Conservation (phyloP, 2,329 filamentous ascomycete genomes). For the Diplocarpon rosae region DNA sequence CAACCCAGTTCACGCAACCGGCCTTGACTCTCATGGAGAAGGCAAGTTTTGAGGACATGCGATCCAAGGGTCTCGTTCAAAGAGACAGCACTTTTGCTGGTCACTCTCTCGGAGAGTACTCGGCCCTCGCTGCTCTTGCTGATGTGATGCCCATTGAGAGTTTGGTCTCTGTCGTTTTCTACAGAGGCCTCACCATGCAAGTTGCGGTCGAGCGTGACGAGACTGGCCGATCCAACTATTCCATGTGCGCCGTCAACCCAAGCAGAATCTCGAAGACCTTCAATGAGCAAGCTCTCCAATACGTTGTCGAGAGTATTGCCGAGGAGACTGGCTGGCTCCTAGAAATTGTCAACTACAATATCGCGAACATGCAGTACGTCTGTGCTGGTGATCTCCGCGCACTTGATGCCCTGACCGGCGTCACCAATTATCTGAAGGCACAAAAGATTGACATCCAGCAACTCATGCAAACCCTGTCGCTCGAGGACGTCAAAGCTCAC, state of each 20-base stretch:
- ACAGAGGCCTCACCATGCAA: slow-evolving; percentile 98
- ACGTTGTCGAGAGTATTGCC: slow-evolving; percentile 89
- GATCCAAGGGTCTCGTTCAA: slow-evolving; percentile 88
- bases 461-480: slow-evolving; percentile 72
- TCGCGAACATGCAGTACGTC: slow-evolving; percentile 66
- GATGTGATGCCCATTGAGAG: slow-evolving; percentile 99
- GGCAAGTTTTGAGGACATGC: slow-evolving; percentile 98
- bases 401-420: slow-evolving; percentile 51
- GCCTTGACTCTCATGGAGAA: slow-evolving; percentile 99
- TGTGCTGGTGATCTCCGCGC: slow-evolving; percentile 60
- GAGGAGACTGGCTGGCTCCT: slow-evolving; percentile 92
- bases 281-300: slow-evolving; percentile 93
- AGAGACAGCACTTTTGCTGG: slow-evolving; percentile 95
- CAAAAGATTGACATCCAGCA: slow-evolving; percentile 96
- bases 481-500: slow-evolving; percentile 86
- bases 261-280: slow-evolving; percentile 98
- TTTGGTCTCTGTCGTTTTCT: slow-evolving; percentile 96
- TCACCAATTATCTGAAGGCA: slow-evolving; percentile 91
- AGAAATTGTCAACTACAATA: slow-evolving; percentile 94
- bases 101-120: slow-evolving; percentile 97
- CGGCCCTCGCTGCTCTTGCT: slow-evolving; percentile 85
- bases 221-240: slow-evolving; percentile 89
- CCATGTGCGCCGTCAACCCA: slow-evolving; percentile 98
- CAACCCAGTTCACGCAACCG: slow-evolving; percentile 97
- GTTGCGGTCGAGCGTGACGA: slow-evolving; percentile 96